These are phyloP conservation scores for Irpex sp. DNA, from an alignment of 1,284 basidiomycete species.

Conservation along the genomic window DNA sequence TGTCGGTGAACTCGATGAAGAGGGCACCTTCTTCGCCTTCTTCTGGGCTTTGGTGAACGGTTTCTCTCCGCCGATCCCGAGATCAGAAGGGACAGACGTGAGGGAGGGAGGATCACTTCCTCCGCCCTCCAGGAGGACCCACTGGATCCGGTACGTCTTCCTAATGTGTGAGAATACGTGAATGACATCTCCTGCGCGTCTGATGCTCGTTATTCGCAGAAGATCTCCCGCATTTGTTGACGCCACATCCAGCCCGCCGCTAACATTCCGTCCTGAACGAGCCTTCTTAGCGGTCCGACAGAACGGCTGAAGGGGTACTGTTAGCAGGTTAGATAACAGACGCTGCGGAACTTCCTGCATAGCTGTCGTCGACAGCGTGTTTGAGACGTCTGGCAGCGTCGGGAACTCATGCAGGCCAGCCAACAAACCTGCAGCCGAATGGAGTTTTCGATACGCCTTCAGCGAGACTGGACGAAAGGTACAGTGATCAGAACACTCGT, in stretches of 20 bases:
- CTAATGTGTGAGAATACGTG: slow-evolving; percentile 91
- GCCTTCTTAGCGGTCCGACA: slow-evolving; percentile 7
- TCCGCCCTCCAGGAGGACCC: slow-evolving; percentile 62
- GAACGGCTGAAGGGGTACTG: slow-evolving; percentile 18
- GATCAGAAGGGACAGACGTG: slow-evolving; percentile 4
- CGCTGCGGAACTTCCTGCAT: slow-evolving; percentile 34
- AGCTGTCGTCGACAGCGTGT: slow-evolving; percentile 29
- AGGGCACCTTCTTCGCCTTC: slow-evolving; percentile 4
- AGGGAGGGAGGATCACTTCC: slow-evolving; percentile 24
- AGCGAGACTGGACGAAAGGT: slow-evolving; percentile 5
- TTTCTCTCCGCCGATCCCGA: background rate
- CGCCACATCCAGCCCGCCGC: background rate
- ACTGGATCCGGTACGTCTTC: slow-evolving; percentile 83
- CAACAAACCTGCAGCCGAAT: slow-evolving; percentile 62
- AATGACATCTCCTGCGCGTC: slow-evolving; percentile 59
- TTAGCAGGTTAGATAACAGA: slow-evolving; percentile 42
- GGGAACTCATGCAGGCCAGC: slow-evolving; percentile 88
- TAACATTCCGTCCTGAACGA: background rate
- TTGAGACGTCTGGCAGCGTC: slow-evolving; percentile 46
- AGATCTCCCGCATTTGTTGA: background rate
- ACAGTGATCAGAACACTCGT: slow-evolving; percentile 16
- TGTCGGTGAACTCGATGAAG: background rate
- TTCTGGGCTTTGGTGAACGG: slow-evolving; percentile 2
- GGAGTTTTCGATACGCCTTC: slow-evolving; percentile 3
- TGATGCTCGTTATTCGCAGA: slow-evolving; percentile 42